Base-by-base conservation (phyloP, 768 basidiomycete species). In the Podaxis sp. region DNA sequence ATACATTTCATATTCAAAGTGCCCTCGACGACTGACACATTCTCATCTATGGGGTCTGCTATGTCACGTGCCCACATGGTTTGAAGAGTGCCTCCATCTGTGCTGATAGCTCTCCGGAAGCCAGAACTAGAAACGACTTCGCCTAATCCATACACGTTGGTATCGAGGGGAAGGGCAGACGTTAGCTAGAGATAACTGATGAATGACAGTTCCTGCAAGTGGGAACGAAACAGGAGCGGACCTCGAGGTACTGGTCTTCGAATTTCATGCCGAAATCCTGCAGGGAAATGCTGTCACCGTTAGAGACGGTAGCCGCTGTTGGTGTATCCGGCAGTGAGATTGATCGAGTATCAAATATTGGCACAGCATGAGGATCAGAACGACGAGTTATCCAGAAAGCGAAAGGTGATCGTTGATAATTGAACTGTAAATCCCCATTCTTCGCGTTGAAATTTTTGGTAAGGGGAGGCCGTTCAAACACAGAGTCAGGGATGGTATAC, bases 351-450 rank as follows among this genome's bases (percentile, higher is more conserved):
- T 92, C 89, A 65, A 91, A 91, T 23, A 92, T 70, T 55, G 84
- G 87, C 48, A 68, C 65, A 5, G 74, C 77, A 35, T 78, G 70
- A 3, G 85, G 85, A 7, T 82, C 76, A 3, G 83, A 82, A 23
- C 84, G 82, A 47, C 89, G 83, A 1, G 88, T 89, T 63, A 92
- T 84, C 89, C 89, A 92, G 69, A 91, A 92, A 1, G 86, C 83
- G 68, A 92, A 92, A 0, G 91, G 90, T 0, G 76, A 74, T 1
- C 78, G 5, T 1, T 86, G 77, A 62, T 85, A 83, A 68, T 90
- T 86, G 75, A 92, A 91, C 3, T 85, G 73, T 9, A 92, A 76
- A 65, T 91, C 89, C 0, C 86, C 86, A 0, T 70, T 73, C 11
- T 72, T 32, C 14, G 35, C 59, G 38, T 68, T 72, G 57, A 76